These are phyloP conservation scores for Alternaria metachromatica DNA, from an alignment of 2,329 filamentous ascomycete species.

Conservation along the genomic window DNA sequence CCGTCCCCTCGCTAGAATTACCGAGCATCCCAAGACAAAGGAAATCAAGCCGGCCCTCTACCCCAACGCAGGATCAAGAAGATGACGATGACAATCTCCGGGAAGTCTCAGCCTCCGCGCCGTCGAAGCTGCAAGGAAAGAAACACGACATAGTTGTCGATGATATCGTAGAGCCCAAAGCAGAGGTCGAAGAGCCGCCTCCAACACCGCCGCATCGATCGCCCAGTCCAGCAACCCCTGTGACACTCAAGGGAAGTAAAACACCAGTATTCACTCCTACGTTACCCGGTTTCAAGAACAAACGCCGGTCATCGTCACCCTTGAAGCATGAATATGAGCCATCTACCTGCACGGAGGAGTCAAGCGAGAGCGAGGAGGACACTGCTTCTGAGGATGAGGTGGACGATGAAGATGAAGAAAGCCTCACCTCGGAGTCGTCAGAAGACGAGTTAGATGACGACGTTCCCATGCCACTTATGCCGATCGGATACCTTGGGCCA, in stretches of 20 bases:
- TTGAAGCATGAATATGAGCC: conserved; percentile 97
- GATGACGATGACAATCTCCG: conserved; percentile 13
- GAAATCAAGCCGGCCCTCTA: conserved; percentile 50
- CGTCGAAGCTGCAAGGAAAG: conserved; percentile 39
- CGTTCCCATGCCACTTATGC: conserved; percentile 48
- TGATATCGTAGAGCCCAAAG: conserved; percentile 12
- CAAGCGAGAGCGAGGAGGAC: conserved; percentile 64
- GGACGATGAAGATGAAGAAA: conserved; percentile 58
- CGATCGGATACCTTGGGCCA: conserved; percentile 29
- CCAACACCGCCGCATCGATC: conserved; percentile 60
- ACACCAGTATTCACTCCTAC: conserved; percentile 59
- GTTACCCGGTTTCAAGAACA: conserved; percentile 52
- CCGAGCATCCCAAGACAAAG: conserved; percentile 55
- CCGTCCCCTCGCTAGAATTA: conserved; percentile 55
- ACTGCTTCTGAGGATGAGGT: conserved; percentile 52
- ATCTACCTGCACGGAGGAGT: conserved; percentile 72
- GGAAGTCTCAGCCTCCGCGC: conserved; percentile 36
- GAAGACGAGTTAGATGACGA: conserved; percentile 64
- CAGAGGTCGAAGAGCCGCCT: conserved; percentile 41
- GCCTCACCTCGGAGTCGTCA: conserved; percentile 58
- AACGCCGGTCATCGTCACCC: conserved; percentile 85
- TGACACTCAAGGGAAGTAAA: conserved; percentile 52
- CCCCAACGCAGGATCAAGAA: conserved; percentile 30
- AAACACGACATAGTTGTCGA: conserved; percentile 20
- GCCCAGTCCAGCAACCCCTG: conserved; percentile 58